Base-by-base conservation (phyloP, 768 basidiomycete genomes). In the Rhodotorula kratochvilovae region DNA sequence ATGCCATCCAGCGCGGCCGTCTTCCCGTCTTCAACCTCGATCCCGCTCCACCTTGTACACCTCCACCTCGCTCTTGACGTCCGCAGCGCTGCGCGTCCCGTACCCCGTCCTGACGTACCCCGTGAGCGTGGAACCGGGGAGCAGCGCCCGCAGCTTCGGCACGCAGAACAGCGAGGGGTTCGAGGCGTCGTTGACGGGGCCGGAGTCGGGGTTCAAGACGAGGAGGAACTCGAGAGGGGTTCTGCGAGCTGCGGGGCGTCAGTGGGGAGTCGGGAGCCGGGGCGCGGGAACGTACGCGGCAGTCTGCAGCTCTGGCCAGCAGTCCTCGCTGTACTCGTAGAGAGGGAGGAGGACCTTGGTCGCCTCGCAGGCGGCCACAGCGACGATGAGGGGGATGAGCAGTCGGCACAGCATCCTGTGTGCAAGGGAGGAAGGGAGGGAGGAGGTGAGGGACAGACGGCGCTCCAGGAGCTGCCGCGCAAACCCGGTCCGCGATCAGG, bases 81-180 rank as follows among this genome's bases (percentile, higher is more conserved):
- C 53, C 7, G 12, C 42, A 1, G 45, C n/a, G 23, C 39, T 5
- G 19, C 60, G 51, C 2, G 1, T 4, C 11, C 60, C 60, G 59
- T 67, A 67, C 25, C 60, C 67, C 0, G 67, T 67, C 2, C 67
- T 39, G 45, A 67, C 67, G 67, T 67, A 67, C 3, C 67, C 67
- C 31, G 55, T 33, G 33, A 67, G 39, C 19, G 53, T 61, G 25
- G 42, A 29, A 1, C 39, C 21, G 12, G 59, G 33, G 15, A 61
- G 31, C 13, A 36, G 35, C 10, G 39, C 45, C 33, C 67, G 67
- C n/a, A 67, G 60, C 25, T 13, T 46, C 12, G 67, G 67, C 29
- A 67, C 61, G 53, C 67, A 67, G 17, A 55, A 56, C 3, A 67
- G 39, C 8, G 67, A 61, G 27, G 67, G 60, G 33, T 67, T 59